Evolutionary conservation across 768 basidiomycete species (phyloP).

Genomic region (Hypholoma sublateritium): DNA sequence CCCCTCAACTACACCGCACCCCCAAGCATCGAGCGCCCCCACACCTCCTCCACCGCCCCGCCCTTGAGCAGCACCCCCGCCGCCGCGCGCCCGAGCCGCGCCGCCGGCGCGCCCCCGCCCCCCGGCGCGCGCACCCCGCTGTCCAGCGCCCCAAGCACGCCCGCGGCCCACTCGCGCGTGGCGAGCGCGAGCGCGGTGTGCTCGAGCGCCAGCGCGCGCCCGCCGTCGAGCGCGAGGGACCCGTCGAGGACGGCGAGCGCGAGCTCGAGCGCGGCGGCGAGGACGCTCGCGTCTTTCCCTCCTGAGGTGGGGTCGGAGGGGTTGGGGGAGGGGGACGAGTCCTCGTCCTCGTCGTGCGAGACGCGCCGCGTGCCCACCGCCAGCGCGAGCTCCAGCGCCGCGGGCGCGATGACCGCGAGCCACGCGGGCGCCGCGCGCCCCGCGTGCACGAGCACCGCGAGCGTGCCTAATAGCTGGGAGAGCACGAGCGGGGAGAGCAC

Average conservation of each 20-base stretch:
- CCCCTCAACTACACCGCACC: conserved; percentile 5
- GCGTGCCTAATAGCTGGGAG: conserved; percentile 70
- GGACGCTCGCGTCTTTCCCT: conserved; percentile 63
- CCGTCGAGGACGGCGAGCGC: conserved; percentile 75
- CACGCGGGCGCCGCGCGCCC: conserved; percentile 79
- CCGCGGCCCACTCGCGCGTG: conserved; percentile 78
- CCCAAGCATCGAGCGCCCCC: conserved; percentile 28
- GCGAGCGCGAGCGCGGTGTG: conserved; percentile 71
- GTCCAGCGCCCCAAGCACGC: conserved; percentile 64
- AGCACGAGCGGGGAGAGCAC: conserved; percentile 79
- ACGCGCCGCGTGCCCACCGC: conserved; percentile 71
- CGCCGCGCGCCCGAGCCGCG: conserved; percentile 62
- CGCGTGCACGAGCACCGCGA: conserved; percentile 81
- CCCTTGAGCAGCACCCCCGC: conserved; percentile 84
- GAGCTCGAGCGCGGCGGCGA: conserved; percentile 77
- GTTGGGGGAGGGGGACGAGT: too few relatives aligned
- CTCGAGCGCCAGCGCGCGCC: conserved; percentile 72
- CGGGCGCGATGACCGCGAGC: conserved; percentile 78
- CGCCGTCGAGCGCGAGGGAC: conserved; percentile 74
- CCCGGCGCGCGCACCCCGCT: conserved; percentile 61
- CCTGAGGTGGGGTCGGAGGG: too few relatives aligned
- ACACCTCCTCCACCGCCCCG: conserved; percentile 39
- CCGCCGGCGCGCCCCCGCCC: conserved; percentile 64
- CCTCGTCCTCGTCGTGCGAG: conserved; percentile 27
- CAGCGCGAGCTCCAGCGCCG: conserved; percentile 80